These are phyloP conservation scores for Balansia obtecta DNA, from an alignment of 2,329 filamentous ascomycete species.

Conservation along the genomic window DNA sequence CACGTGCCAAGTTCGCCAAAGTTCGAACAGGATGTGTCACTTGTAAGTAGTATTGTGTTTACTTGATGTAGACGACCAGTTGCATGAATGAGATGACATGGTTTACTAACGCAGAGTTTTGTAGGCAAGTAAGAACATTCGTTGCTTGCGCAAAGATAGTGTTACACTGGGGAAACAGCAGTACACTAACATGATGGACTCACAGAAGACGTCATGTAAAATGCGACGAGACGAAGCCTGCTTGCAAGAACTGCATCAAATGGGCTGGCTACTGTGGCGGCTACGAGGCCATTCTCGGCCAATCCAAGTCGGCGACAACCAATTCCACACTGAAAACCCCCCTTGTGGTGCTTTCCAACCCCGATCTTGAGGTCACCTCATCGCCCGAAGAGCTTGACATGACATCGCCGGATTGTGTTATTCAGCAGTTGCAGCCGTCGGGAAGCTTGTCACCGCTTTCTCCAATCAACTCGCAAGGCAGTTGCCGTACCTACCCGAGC, in stretches of 20 bases:
- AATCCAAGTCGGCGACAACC: not conserved
- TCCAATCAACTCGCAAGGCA: slow-evolving; percentile 3
- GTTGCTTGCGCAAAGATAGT: not conserved
- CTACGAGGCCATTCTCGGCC: slow-evolving; percentile 11
- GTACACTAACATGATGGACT: slow-evolving; percentile 1
- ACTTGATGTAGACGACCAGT: not conserved
- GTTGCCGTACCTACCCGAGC: not conserved
- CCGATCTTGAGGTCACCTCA: slow-evolving; percentile 3
- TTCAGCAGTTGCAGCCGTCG: slow-evolving; percentile 1
- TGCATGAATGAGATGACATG: not conserved
- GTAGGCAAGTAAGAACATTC: slow-evolving; percentile 6
- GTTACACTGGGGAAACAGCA: not conserved
- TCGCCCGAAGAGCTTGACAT: slow-evolving; percentile 5
- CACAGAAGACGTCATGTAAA: slow-evolving; percentile 22
- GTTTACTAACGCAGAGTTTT: not conserved
- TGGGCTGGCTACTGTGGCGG: slow-evolving; percentile 23
- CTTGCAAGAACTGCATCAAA: slow-evolving; percentile 22
- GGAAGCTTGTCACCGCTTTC: slow-evolving; percentile 4
- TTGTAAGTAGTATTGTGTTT: slow-evolving; percentile 14
- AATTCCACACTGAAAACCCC: not conserved
- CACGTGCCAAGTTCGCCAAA: slow-evolving; percentile 18
- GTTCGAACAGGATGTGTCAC: slow-evolving; percentile 20
- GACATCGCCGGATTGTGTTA: not conserved
- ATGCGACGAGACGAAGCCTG: slow-evolving; percentile 23
- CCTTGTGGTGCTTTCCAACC: slow-evolving; percentile 2